A percentile compares a stretch with the other conserved stretches of the same genome.
phyloP scores from a whole-genome alignment of 2,329 filamentous ascomycete species.

The Paramyrothecium roridum region DNA sequence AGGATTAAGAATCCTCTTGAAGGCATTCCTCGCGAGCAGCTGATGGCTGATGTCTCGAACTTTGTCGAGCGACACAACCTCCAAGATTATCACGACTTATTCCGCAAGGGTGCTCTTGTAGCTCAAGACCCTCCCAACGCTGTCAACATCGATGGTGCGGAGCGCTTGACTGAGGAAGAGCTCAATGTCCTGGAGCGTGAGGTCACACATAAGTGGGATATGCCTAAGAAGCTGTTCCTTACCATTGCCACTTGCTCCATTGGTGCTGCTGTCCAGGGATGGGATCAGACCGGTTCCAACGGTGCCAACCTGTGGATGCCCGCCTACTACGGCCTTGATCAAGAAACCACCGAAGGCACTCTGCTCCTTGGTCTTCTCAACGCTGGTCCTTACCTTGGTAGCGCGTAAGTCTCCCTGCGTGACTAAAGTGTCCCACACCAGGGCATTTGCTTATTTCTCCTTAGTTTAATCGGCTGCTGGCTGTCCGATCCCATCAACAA shows the following conservation, averaged over 20 bases:
- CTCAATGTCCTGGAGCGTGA: conserved; percentile 54
- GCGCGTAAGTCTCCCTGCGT: conserved; percentile 28
- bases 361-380: conserved; percentile 66
- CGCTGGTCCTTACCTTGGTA: conserved; percentile 47
- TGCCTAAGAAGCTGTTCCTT: conserved; percentile 59
- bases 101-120: conserved; percentile 55
- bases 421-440: neutral
- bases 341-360: conserved; percentile 24
- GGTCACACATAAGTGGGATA: conserved; percentile 62
- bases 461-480: conserved; percentile 54
- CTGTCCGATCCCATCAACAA: conserved; percentile 60
- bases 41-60: conserved; percentile 55
- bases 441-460: conserved; percentile 3
- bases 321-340: conserved; percentile 33
- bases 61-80: conserved; percentile 60
- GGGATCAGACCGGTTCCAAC: conserved; percentile 62
- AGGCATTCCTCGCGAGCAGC: conserved; percentile 45
- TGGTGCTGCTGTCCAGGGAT: conserved; percentile 64
- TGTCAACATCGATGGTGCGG: conserved; percentile 50
- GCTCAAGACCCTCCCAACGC: conserved; percentile 55
- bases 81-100: conserved; percentile 51
- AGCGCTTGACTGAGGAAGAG: conserved; percentile 49
- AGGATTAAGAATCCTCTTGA: conserved; percentile 46
- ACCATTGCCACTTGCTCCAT: conserved; percentile 67
- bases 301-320: conserved; percentile 62